Evolutionary conservation across 768 basidiomycete genomes (phyloP), one percentile per base, ranked within the genome.

Genomic region (Mycena rosella): DNA sequence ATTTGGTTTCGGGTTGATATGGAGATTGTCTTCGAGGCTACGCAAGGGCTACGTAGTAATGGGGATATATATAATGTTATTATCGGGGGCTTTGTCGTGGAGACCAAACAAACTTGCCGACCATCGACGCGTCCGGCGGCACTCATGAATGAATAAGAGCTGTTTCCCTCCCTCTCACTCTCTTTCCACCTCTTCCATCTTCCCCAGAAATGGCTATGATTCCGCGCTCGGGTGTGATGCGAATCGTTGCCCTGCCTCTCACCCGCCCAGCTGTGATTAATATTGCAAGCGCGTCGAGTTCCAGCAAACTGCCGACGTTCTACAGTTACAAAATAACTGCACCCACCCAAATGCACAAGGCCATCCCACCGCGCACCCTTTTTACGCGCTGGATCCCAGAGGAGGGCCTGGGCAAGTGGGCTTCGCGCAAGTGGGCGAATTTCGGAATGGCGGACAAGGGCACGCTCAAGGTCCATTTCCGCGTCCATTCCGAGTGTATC

Each of bases 211-310:
- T 69, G 68, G 55, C 69, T 5, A 57, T 55, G 56, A 24, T 58
- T 30, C 49, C 54, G 15, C 26, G 32, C 3, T 26, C 30, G 22
- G 26, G 54, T 29, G 18, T 80, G 22, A 78, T 86, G 77, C 85
- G 85, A 60, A 85, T 86, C 68, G 75, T 85, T 57, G 81, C 85
- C 55, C 80, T 86, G n/a, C 85, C 85, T 54, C 77, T 86, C 60
- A 65, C 77, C 5, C 77, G 76, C 24, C 64, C 72, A 51, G 7
- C 30, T 10, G 38, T 40, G 11, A 38, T 9, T 38, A n/a, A 6
- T 18, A 48, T 45, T 63, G 57, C 36, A 24, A 56, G 65, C 26
- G 68, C 55, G 26, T 14, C 65, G 14, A 65, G 32, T 18, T 53
- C 22, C 22, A 18, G 51, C 11, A 34, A 69, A 58, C 68, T 78